Conservation (phyloP, 306 rosid genomes). For the Calophaca sinica region DNA sequence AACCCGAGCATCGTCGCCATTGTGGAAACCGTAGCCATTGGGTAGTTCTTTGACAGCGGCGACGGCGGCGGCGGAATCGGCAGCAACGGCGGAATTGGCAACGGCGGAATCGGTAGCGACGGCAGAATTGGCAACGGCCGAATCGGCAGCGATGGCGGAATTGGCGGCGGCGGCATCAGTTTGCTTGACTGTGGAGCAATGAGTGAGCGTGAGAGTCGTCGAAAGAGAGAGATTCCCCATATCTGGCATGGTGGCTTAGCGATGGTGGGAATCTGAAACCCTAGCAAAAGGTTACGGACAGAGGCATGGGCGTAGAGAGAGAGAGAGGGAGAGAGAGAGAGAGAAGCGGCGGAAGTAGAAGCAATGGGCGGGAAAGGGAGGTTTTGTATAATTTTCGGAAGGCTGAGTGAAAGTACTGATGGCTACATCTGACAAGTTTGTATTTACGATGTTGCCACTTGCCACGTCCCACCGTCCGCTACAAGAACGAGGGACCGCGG, state of each 20-base stretch:
- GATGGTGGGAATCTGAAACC: constrained; percentile 39
- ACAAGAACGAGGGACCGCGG: not conserved
- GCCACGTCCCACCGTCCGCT: not conserved
- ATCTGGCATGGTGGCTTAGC: constrained; percentile 72
- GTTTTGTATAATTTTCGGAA: constrained; percentile 34
- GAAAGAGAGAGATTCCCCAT: constrained; percentile 68
- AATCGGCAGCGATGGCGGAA: not conserved
- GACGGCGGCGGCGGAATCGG: constrained; percentile 25
- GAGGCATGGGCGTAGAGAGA: not conserved
- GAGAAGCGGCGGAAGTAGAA: not conserved
- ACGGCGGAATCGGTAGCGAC: not conserved
- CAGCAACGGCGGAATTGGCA: not conserved
- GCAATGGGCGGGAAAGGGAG: constrained; percentile 47
- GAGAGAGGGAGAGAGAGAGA: not conserved
- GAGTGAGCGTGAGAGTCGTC: constrained; percentile 49
- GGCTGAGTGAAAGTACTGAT: constrained; percentile 20
- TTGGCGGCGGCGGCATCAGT: constrained; percentile 40
- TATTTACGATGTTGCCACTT: constrained; percentile 10
- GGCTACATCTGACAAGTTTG: rapidly evolving
- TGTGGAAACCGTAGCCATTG: constrained; percentile 16
- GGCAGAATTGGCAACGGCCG: constrained; percentile 21
- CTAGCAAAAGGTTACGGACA: not conserved
- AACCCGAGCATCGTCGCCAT: constrained; percentile 53
- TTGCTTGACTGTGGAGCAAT: constrained; percentile 50
- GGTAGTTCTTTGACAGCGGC: constrained; percentile 43